Evolutionary conservation across 2,329 filamentous ascomycete species (phyloP).

Genomic region (Ophiocordyceps australis): DNA sequence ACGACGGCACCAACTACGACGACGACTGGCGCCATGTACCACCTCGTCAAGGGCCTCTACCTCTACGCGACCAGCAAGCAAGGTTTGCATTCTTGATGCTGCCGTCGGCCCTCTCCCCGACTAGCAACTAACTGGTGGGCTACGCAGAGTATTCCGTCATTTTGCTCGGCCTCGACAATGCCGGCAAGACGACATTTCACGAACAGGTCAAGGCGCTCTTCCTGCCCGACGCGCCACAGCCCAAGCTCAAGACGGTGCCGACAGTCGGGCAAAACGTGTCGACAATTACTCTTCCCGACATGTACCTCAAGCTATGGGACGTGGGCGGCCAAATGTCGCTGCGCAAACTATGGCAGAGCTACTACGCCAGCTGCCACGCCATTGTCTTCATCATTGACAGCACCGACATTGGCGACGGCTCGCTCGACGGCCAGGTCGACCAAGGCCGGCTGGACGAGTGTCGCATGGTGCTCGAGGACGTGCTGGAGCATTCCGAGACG

Average conservation of each 20-base stretch:
- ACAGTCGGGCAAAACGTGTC: conserved; percentile 96
- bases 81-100: conserved; percentile 36
- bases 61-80: conserved; percentile 94
- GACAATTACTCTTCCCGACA: conserved; percentile 75
- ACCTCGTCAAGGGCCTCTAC: conserved; percentile 88
- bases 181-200: conserved; percentile 95
- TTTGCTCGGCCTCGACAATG: conserved; percentile 92
- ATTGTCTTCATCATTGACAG: conserved; percentile 97
- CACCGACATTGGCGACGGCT: conserved; percentile 77
- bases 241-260: conserved; percentile 71
- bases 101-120: neutral
- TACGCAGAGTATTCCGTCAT: conserved; percentile 90
- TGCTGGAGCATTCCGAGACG: conserved; percentile 72
- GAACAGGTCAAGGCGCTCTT: conserved; percentile 89
- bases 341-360: conserved; percentile 85
- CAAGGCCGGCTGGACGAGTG: conserved; percentile 66
- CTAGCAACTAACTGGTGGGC: too few species aligned
- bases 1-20: neutral
- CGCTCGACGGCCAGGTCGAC: conserved; percentile 28
- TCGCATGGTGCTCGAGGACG: conserved; percentile 72
- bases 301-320: conserved; percentile 98
- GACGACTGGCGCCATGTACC: conserved; percentile 49
- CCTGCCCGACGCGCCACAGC: conserved; percentile 41
- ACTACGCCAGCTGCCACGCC: conserved; percentile 85
- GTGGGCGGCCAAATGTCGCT: conserved; percentile 85